Evolutionary conservation across 495 filamentous ascomycete genomes (phyloP).

Genomic region (Parathielavia appendiculata): DNA sequence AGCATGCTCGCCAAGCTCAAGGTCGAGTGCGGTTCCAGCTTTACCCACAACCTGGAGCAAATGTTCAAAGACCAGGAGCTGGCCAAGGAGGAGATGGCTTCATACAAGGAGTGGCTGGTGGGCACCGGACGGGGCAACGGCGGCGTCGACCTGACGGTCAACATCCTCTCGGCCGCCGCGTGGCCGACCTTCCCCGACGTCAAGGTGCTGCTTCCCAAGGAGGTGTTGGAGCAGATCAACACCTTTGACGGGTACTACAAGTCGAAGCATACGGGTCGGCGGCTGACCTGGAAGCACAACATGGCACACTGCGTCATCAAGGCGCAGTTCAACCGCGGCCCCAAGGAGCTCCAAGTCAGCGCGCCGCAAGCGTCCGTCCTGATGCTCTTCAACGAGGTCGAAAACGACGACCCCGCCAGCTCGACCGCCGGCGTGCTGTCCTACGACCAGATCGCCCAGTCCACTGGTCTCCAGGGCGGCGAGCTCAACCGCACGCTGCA

Average conservation of each 20-base stretch:
- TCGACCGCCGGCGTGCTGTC: conserved; percentile 41
- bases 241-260: conserved; percentile 79
- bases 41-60: conserved; percentile 93
- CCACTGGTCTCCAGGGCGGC: conserved; percentile 58
- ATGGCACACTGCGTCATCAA: conserved; percentile 80
- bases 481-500: conserved; percentile 89
- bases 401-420: conserved; percentile 29
- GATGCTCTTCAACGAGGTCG: conserved; percentile 79
- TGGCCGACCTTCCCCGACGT: conserved; percentile 92
- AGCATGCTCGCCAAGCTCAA: conserved; percentile 90
- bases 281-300: conserved; percentile 86
- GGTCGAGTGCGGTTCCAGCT: conserved; percentile 85
- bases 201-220: conserved; percentile 65
- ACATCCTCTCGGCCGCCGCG: conserved; percentile 74
- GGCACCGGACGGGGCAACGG: conserved; percentile 46
- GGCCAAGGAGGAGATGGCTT: conserved; percentile 73
- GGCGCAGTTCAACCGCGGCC: conserved; percentile 68
- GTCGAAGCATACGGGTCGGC: conserved; percentile 77
- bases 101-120: conserved; percentile 56
- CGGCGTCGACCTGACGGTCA: conserved; percentile 74
- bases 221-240: conserved; percentile 60
- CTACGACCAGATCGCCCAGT: conserved; percentile 64
- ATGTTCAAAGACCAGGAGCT: conserved; percentile 99
- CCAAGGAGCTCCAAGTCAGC: conserved; percentile 81
- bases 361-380: conserved; percentile 89